Conservation (phyloP, 2,329 filamentous ascomycete genomes). For the Phialocephala sp. region DNA sequence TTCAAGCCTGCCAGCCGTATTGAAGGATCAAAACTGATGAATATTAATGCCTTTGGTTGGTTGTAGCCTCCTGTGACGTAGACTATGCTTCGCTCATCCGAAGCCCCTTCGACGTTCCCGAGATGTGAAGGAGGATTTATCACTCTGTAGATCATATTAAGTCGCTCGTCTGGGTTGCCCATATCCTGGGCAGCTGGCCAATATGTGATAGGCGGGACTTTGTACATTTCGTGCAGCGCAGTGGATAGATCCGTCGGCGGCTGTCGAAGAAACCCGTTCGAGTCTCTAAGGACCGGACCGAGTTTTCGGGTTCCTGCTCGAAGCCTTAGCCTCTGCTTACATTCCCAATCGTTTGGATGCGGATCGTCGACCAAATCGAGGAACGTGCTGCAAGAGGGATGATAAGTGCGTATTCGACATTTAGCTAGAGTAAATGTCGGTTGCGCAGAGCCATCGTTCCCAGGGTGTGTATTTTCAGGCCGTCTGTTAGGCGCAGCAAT, state of each 20-base stretch:
- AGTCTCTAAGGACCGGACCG: conserved; percentile 40
- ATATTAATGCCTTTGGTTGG: conserved; percentile 46
- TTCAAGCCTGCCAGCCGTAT: conserved; percentile 43
- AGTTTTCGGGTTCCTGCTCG: conserved; percentile 53
- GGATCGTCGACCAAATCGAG: conserved; percentile 64
- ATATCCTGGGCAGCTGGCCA: conserved; percentile 45
- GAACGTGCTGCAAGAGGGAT: conserved; percentile 57
- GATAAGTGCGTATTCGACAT: conserved; percentile 62
- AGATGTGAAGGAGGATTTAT: conserved; percentile 48
- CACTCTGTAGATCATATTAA: conserved; percentile 45
- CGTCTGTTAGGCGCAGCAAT: conserved; percentile 45
- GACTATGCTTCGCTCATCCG: conserved; percentile 55
- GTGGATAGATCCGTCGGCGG: conserved; percentile 25
- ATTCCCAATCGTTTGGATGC: conserved; percentile 43
- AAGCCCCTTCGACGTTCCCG: conserved; percentile 48
- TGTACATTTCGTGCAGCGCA: conserved; percentile 38
- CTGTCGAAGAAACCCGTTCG: conserved; percentile 25
- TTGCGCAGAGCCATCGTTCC: conserved; percentile 50
- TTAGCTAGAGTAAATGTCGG: conserved; percentile 57
- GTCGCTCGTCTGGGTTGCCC: conserved; percentile 33
- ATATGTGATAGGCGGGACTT: conserved; percentile 33
- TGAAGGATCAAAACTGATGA: conserved; percentile 51
- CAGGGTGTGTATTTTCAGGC: conserved; percentile 54
- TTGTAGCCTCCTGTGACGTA: conserved; percentile 47
- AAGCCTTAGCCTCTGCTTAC: conserved; percentile 51